These are phyloP conservation scores for Xenoacremonium recifei DNA, from an alignment of 2,329 filamentous ascomycete species.

Conservation along the genomic window DNA sequence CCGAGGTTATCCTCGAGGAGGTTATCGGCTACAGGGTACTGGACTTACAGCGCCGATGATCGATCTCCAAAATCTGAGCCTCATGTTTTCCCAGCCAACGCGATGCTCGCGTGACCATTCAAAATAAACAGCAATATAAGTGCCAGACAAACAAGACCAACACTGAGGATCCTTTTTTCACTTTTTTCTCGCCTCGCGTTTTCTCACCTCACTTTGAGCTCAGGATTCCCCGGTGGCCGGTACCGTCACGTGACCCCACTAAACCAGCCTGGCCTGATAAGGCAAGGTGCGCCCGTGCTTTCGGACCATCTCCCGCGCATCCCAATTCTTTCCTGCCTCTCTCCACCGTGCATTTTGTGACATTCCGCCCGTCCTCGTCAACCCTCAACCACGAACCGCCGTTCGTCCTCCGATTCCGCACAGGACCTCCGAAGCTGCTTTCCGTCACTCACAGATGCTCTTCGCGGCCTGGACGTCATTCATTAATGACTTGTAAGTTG, in stretches of 20 bases:
- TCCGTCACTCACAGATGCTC: conserved; percentile 22
- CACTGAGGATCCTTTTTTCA: too few relatives aligned
- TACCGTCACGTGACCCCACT: conserved; percentile 20
- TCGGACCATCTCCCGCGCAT: conserved; percentile 31
- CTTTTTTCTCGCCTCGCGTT: too few relatives aligned
- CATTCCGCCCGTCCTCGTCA: conserved; percentile 32
- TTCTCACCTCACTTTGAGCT: too few relatives aligned
- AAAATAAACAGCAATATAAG: too few relatives aligned
- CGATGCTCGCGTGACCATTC: too few relatives aligned
- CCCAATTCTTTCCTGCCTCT: conserved; percentile 42
- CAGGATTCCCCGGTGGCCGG: too few relatives aligned
- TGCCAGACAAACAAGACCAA: too few relatives aligned
- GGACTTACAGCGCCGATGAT: too few relatives aligned
- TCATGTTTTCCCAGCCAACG: too few relatives aligned
- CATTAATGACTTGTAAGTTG: conserved; percentile 53
- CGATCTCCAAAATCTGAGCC: too few relatives aligned
- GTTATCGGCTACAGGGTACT: too few relatives aligned
- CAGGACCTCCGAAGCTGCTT: conserved; percentile 22
- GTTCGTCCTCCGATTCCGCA: conserved; percentile 25
- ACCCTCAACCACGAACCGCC: conserved; percentile 31
- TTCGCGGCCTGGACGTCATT: conserved; percentile 38
- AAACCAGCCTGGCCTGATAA: background rate
- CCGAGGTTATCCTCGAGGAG: too few relatives aligned
- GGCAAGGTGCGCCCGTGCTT: conserved; percentile 24
- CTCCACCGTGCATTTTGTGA: conserved; percentile 36